Percentiles rank a stretch among this genome's conserved stretches.
Evolutionary conservation across 164 flowering plant species (phyloP).

Genomic region (Annona squamosa): DNA sequence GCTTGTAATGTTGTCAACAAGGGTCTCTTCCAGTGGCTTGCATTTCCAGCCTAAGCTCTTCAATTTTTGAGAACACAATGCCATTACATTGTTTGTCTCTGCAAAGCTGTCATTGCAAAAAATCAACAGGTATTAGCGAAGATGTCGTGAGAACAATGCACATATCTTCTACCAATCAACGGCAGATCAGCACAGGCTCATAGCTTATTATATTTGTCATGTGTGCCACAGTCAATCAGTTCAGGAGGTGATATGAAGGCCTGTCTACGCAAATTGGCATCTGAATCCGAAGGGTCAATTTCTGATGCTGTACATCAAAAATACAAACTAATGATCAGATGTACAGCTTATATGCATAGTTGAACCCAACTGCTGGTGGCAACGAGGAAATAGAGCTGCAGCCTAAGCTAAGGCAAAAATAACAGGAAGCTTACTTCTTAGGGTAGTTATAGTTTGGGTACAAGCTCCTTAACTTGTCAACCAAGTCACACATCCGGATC

Average conservation of each 20-base stretch:
- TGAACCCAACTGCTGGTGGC: not conserved
- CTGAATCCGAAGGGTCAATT: too few relatives aligned
- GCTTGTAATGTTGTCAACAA: constrained; percentile 28
- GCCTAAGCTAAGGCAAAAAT: not conserved
- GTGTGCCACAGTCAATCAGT: not conserved
- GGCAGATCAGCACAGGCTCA: not conserved
- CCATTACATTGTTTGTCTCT: not conserved
- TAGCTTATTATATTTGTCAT: not conserved
- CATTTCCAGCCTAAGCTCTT: constrained; percentile 36
- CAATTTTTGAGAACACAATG: constrained; percentile 19
- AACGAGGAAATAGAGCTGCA: not conserved
- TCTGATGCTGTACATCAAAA: too few relatives aligned
- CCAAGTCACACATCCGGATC: constrained; percentile 5
- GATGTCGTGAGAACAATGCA: not conserved
- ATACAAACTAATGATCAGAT: too few relatives aligned
- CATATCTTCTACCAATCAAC: not conserved
- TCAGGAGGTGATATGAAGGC: not conserved
- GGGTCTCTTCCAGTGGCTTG: constrained; percentile 40
- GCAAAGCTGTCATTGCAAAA: not conserved
- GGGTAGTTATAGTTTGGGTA: constrained; percentile 16
- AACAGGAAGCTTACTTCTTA: constrained; percentile 8
- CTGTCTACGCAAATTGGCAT: too few relatives aligned
- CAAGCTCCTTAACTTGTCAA: constrained; percentile 11
- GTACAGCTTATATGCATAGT: too few relatives aligned
- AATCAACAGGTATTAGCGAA: not conserved